Evolutionary conservation across 768 basidiomycete species (phyloP).

Genomic region (Serendipita indica): DNA sequence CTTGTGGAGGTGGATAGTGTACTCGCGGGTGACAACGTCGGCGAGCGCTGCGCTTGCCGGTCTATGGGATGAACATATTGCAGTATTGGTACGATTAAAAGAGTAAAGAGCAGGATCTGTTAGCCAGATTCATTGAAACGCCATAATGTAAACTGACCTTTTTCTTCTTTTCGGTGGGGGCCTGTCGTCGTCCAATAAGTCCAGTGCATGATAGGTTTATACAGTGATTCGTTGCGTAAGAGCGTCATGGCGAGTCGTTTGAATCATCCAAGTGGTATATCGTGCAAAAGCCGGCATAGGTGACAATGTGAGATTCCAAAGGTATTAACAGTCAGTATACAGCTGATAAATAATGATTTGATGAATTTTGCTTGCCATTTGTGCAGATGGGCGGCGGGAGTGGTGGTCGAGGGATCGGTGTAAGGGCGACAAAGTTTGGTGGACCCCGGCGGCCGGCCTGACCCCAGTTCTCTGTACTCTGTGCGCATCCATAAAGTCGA

Average conservation of each 20-base stretch:
- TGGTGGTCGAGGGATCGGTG: neutral
- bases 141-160: neutral
- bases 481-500: no score
- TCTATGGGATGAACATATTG: constrained; percentile 25
- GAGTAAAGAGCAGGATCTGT: neutral
- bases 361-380: neutral
- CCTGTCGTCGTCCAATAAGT: neutral
- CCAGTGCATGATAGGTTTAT: neutral
- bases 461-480: no score
- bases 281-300: neutral
- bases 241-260: neutral
- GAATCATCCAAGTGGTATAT: neutral
- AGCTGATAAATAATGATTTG: neutral
- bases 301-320: neutral
- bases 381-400: neutral
- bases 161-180: constrained; percentile 1
- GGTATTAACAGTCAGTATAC: neutral
- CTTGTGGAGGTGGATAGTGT: constrained; percentile 98
- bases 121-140: neutral
- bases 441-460: no score
- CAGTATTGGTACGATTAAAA: neutral
- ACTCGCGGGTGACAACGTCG: constrained; percentile 96
- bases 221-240: neutral
- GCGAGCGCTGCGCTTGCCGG: constrained; percentile 92
- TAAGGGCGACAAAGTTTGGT: no score